phyloP scores from a whole-genome alignment of 805 yeast genomes.

The Pichia sporocuriosa region DNA sequence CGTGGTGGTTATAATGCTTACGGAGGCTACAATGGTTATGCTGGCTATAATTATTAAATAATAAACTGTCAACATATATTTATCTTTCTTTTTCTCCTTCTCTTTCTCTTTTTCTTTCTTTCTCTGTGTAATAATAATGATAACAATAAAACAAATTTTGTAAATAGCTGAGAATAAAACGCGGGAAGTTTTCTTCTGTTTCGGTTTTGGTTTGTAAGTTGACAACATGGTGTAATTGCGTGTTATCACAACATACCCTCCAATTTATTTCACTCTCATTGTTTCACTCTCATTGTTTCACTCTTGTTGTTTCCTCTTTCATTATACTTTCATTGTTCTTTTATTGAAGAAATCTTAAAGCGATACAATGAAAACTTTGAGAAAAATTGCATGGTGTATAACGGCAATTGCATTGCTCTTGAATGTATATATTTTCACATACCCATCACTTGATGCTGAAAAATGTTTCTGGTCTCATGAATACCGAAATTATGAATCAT shows the following conservation, averaged over 20 bases:
- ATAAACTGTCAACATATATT: background rate
- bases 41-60: constrained; percentile 4
- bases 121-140: too few relatives aligned
- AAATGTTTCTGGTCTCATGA: constrained; percentile 56
- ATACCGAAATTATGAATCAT: constrained; percentile 19
- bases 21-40: constrained; percentile 10
- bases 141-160: too few relatives aligned
- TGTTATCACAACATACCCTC: too few relatives aligned
- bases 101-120: background rate
- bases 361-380: constrained; percentile 3
- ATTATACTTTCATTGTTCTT: background rate
- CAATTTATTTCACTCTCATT: too few relatives aligned
- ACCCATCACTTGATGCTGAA: constrained; percentile 54
- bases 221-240: too few relatives aligned
- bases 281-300: too few relatives aligned
- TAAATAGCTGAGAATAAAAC: too few relatives aligned
- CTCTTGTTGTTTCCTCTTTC: background rate
- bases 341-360: background rate
- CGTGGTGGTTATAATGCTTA: constrained; percentile 9
- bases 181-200: too few relatives aligned
- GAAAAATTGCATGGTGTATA: constrained; percentile 20
- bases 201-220: too few relatives aligned
- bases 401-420: constrained; percentile 38
- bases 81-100: background rate
- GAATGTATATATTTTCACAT: constrained; percentile 65